Conservation (phyloP, 2,329 filamentous ascomycete species). For the Uncinocarpus reesii region DNA sequence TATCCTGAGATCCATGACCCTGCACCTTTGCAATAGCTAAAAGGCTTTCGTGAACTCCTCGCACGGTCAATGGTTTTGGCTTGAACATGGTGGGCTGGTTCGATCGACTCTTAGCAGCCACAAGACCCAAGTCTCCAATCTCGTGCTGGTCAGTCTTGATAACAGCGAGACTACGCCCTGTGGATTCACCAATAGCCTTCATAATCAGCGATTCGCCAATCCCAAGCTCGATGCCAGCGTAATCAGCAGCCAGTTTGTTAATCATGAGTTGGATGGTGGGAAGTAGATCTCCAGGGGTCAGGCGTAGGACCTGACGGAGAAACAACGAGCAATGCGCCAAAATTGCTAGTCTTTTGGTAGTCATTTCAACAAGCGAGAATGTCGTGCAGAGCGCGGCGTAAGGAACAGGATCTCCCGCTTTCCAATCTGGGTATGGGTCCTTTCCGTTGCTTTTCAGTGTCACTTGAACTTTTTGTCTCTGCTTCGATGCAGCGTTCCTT, state of each 20-base stretch:
- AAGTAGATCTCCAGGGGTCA: slow-evolving; percentile 79
- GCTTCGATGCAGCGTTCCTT: slow-evolving; percentile 61
- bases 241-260: slow-evolving; percentile 94
- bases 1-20: slow-evolving; percentile 76
- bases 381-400: slow-evolving; percentile 92
- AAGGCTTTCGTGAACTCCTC: slow-evolving; percentile 75
- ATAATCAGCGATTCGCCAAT: slow-evolving; percentile 97
- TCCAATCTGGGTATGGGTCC: slow-evolving; percentile 93
- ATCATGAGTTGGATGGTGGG: slow-evolving; percentile 91
- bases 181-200: slow-evolving; percentile 94
- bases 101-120: slow-evolving; percentile 87
- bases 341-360: slow-evolving; percentile 81
- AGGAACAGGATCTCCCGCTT: slow-evolving; percentile 73
- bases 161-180: slow-evolving; percentile 72
- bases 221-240: slow-evolving; percentile 91
- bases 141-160: slow-evolving; percentile 96
- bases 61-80: slow-evolving; percentile 78
- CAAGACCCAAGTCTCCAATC: slow-evolving; percentile 87
- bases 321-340: slow-evolving; percentile 82
- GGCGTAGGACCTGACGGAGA: slow-evolving; percentile 80
- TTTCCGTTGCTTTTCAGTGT: slow-evolving; percentile 58
- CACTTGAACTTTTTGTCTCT: slow-evolving; percentile 68
- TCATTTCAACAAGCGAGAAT: slow-evolving; percentile 90
- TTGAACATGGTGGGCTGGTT: slow-evolving; percentile 99
- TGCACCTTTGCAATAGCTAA: slow-evolving; percentile 79